Evolutionary conservation across 2,329 filamentous ascomycete genomes (phyloP).

Genomic region (Fusarium setosum): DNA sequence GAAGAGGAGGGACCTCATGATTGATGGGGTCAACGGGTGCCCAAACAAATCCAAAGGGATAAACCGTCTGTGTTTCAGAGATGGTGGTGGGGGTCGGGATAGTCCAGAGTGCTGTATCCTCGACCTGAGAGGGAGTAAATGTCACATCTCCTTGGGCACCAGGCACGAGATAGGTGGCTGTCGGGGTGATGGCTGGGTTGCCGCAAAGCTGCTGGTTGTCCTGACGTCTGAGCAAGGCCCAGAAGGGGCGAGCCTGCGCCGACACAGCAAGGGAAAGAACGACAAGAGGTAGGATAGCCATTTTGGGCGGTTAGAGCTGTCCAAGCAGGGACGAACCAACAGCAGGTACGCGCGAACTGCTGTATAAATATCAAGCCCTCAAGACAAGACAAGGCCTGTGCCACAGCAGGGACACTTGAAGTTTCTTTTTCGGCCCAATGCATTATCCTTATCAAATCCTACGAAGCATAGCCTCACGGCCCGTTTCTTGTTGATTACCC

Average conservation of each 20-base stretch:
- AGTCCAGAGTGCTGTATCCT: slow-evolving; percentile 10
- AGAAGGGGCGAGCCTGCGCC: slow-evolving; percentile 8
- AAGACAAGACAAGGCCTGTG: not conserved
- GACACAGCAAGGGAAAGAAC: slow-evolving; percentile 6
- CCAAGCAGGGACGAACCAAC: not conserved
- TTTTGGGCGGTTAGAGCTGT: not conserved
- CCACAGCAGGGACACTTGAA: not conserved
- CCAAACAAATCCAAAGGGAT: slow-evolving; percentile 22
- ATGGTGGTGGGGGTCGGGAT: slow-evolving; percentile 5
- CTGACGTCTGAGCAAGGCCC: not conserved
- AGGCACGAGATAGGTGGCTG: slow-evolving; percentile 10
- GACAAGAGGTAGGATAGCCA: slow-evolving; percentile 8
- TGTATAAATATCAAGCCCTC: not conserved
- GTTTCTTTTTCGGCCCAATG: not conserved
- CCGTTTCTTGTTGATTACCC: not conserved
- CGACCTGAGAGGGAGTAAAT: slow-evolving; percentile 14
- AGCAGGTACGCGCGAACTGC: not conserved
- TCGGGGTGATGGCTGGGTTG: slow-evolving; percentile 1
- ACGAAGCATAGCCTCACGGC: not conserved
- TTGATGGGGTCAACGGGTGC: slow-evolving; percentile 4
- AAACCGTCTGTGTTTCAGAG: slow-evolving; percentile 7
- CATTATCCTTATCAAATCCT: not conserved
- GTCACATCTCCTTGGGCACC: slow-evolving; percentile 18
- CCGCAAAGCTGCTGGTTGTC: slow-evolving; percentile 6
- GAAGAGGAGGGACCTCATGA: slow-evolving; percentile 3